A percentile compares a stretch with the other conserved stretches of the same genome.
Conservation (phyloP, 2,329 filamentous ascomycete species). For the Sphaerulina vaccinii region DNA sequence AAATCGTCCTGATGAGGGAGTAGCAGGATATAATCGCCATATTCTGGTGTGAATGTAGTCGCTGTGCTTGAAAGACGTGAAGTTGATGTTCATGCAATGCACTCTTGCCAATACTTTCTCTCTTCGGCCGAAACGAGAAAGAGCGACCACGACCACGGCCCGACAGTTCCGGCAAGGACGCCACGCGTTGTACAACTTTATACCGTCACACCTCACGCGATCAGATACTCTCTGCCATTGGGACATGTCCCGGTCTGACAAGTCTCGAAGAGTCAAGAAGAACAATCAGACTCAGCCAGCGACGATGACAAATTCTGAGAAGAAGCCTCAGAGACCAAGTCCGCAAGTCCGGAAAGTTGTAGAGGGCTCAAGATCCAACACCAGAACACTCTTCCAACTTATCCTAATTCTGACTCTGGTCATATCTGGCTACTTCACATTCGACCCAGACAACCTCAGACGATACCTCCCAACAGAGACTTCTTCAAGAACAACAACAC, state of each 20-base stretch:
- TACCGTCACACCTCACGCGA: not conserved
- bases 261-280: not conserved
- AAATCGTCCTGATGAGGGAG: conserved; percentile 77
- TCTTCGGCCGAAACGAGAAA: too few species aligned
- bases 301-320: conserved; percentile 1
- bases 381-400: conserved; percentile 16
- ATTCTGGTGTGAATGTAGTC: not conserved
- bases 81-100: not conserved
- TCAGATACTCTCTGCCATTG: not conserved
- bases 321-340: conserved; percentile 4
- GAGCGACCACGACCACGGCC: not conserved
- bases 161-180: not conserved
- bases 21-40: conserved; percentile 83
- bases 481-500: not conserved
- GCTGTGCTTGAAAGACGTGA: not conserved
- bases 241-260: too few species aligned
- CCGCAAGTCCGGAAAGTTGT: conserved; percentile 15
- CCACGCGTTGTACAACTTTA: too few species aligned
- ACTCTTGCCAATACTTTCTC: not conserved
- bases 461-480: conserved; percentile 10
- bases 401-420: conserved; percentile 19
- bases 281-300: not conserved
- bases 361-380: conserved; percentile 16
- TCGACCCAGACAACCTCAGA: conserved; percentile 13
- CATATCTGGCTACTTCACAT: conserved; percentile 12